Conservation (phyloP, 2,329 filamentous ascomycete genomes). For the Amphichorda felina region DNA sequence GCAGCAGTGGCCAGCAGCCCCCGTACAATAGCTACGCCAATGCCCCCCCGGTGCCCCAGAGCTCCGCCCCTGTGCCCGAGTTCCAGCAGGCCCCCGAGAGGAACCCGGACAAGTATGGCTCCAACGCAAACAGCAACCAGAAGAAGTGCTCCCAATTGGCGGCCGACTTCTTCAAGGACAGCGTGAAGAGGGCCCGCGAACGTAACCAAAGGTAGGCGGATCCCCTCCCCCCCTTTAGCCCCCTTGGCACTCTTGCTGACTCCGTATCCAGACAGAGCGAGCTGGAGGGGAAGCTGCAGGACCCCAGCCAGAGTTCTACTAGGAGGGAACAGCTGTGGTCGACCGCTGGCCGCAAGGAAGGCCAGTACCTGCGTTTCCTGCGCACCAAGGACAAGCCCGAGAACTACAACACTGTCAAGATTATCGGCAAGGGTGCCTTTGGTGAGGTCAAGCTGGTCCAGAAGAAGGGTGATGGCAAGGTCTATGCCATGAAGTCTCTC, state of each 20-base stretch:
- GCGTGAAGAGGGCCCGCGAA: slow-evolving; percentile 89
- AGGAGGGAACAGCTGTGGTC: slow-evolving; percentile 79
- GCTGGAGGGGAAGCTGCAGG: slow-evolving; percentile 73
- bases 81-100: slow-evolving; percentile 73
- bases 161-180: slow-evolving; percentile 95
- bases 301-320: slow-evolving; percentile 60
- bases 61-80: slow-evolving; percentile 51
- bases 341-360: slow-evolving; percentile 76
- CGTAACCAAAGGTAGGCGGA: slow-evolving; percentile 73
- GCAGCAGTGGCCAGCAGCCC: slow-evolving; percentile 49
- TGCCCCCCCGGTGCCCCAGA: slow-evolving; percentile 53
- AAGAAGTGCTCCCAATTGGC: slow-evolving; percentile 61
- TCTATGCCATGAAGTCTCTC: slow-evolving; percentile 96
- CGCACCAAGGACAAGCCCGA: slow-evolving; percentile 86
- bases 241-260: neutral
- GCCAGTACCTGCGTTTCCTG: slow-evolving; percentile 85
- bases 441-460: slow-evolving; percentile 97
- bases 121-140: slow-evolving; percentile 55
- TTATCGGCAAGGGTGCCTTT: slow-evolving; percentile 97
- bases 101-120: slow-evolving; percentile 69
- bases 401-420: slow-evolving; percentile 94
- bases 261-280: slow-evolving; percentile 62
- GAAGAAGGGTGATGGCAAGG: slow-evolving; percentile 90
- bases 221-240: neutral
- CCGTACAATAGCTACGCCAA: slow-evolving; percentile 55